These are phyloP conservation scores for Cinchona pubescens DNA, from an alignment of 257 asterid genomes.

Conservation along the genomic window DNA sequence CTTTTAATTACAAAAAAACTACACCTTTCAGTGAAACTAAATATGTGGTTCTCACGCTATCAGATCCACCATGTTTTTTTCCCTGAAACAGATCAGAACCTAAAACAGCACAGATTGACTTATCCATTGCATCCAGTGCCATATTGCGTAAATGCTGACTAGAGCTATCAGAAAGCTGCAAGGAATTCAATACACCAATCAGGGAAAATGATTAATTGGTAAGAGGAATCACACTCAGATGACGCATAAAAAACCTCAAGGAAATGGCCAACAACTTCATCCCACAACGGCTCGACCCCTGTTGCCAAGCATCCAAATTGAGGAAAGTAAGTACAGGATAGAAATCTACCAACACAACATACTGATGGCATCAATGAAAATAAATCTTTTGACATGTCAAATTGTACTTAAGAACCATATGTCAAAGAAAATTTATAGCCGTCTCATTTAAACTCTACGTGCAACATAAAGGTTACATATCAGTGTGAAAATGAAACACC, in stretches of 20 bases:
- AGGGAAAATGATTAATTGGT: neutral
- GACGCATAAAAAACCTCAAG: conserved; percentile 58
- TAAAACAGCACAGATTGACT: conserved; percentile 87
- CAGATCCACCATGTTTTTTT: conserved; percentile 37
- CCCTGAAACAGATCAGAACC: conserved; percentile 77
- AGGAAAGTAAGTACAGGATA: neutral
- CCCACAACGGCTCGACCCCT: conserved; percentile 97
- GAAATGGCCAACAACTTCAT: conserved; percentile 79
- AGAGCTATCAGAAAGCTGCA: conserved; percentile 89
- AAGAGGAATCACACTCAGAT: neutral
- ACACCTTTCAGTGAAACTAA: conserved; percentile 17
- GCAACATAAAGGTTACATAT: neutral
- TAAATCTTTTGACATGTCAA: neutral
- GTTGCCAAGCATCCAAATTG: conserved; percentile 25
- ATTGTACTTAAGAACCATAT: neutral
- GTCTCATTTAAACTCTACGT: neutral
- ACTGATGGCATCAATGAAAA: neutral
- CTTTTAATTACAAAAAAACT: conserved; percentile 12
- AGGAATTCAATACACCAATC: conserved; percentile 25
- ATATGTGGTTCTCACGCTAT: conserved; percentile 48
- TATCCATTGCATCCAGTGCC: conserved; percentile 91
- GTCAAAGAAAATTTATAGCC: neutral
- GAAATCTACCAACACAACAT: neutral
- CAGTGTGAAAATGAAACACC: neutral
- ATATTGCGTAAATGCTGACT: conserved; percentile 60